Conservation (phyloP, 305 asterid species). For the Solanum hybrid region DNA sequence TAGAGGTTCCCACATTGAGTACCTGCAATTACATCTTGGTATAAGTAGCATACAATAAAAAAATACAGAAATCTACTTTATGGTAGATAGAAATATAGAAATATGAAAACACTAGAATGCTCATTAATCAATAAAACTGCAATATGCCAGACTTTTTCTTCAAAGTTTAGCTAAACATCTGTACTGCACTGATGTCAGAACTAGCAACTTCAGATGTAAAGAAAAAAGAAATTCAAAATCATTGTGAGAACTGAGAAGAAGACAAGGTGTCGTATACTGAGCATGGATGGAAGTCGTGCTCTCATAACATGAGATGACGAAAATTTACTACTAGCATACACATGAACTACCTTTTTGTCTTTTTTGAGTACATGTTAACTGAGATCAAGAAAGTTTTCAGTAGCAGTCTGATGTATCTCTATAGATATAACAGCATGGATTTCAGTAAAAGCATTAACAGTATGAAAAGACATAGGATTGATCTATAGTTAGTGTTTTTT, state of each 20-base stretch:
- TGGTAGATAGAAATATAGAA: background rate
- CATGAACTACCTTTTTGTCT: background rate
- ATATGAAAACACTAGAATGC: background rate
- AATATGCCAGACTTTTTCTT: background rate
- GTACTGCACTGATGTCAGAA: background rate
- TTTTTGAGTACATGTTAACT: background rate
- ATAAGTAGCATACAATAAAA: background rate
- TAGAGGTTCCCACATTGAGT: conserved; percentile 80
- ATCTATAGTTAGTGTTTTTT: background rate
- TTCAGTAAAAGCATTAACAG: background rate
- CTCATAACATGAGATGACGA: background rate
- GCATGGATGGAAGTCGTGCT: background rate
- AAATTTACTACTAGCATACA: background rate
- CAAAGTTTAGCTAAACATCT: background rate
- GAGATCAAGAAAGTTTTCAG: background rate
- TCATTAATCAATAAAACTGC: background rate
- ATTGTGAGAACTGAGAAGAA: background rate
- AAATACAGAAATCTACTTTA: background rate
- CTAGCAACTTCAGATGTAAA: background rate
- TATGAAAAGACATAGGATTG: background rate
- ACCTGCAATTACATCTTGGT: conserved; percentile 33
- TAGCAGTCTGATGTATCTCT: background rate
- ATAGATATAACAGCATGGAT: background rate
- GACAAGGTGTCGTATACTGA: background rate
- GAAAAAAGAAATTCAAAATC: background rate